A percentile compares a stretch with the other conserved stretches of the same genome.
phyloP scores from a whole-genome alignment of 345 rosid species.

The Salix viminalis region DNA sequence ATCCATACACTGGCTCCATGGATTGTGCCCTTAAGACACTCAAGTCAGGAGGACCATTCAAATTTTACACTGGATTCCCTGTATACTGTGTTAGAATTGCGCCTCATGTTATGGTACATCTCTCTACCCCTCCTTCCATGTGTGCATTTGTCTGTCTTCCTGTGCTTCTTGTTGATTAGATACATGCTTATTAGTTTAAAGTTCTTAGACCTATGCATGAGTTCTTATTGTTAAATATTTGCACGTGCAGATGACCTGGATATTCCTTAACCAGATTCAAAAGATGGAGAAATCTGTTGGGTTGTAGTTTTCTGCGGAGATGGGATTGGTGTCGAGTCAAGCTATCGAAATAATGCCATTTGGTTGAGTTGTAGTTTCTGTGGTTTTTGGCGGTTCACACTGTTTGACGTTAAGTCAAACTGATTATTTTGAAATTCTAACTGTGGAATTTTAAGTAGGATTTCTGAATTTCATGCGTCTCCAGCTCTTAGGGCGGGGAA shows the following conservation, averaged over 20 bases:
- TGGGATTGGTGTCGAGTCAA: background rate
- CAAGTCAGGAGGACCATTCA: conserved; percentile 81
- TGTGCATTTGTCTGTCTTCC: background rate
- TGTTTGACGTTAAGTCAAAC: conserved; percentile 1
- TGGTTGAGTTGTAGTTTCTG: conserved; percentile 21
- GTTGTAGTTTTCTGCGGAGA: conserved; percentile 30
- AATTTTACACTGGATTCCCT: conserved; percentile 94
- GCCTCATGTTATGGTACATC: conserved; percentile 91
- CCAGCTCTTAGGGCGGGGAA: conserved; percentile 4
- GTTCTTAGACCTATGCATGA: background rate
- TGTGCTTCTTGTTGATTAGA: background rate
- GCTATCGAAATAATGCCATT: conserved; percentile 19
- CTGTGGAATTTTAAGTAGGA: conserved; percentile 26
- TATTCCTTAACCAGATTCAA: conserved; percentile 87
- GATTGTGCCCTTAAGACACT: conserved; percentile 84
- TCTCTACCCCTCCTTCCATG: background rate
- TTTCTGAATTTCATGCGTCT: background rate
- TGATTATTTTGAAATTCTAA: conserved; percentile 15
- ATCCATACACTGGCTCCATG: conserved; percentile 81
- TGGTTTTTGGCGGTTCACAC: conserved; percentile 18
- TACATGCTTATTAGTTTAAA: background rate
- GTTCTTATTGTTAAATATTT: conserved; percentile 12
- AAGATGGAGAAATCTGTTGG: conserved; percentile 51
- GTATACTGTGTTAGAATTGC: conserved; percentile 93
- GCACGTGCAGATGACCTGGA: conserved; percentile 89